Evolutionary conservation across 768 basidiomycete genomes (phyloP).

Genomic region (Russula dissimulans): DNA sequence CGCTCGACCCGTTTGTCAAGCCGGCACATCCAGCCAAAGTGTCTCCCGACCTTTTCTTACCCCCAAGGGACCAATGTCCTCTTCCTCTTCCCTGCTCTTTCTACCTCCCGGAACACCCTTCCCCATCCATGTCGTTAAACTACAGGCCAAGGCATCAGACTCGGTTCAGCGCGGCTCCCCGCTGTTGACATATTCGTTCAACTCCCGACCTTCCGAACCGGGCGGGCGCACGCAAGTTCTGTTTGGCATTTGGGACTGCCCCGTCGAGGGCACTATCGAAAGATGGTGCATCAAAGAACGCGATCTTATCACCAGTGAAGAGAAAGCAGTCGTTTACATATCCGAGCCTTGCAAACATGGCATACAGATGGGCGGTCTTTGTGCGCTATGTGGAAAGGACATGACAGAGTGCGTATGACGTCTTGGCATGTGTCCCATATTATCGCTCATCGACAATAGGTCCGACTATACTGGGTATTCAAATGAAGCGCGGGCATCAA

Average conservation of each 20-base stretch:
- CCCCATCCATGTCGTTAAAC: conserved; percentile 72
- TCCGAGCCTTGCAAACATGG: conserved; percentile 95
- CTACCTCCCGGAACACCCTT: conserved; percentile 75
- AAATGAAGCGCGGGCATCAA: conserved; percentile 76
- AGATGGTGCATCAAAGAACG: conserved; percentile 61
- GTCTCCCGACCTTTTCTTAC: background rate
- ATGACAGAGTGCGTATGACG: conserved; percentile 66
- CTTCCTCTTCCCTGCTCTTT: conserved; percentile 46
- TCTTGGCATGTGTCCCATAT: background rate
- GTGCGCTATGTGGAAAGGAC: conserved; percentile 91
- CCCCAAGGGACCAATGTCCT: conserved; percentile 3
- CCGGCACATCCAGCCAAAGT: background rate
- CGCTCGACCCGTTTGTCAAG: background rate
- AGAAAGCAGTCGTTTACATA: conserved; percentile 52
- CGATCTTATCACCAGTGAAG: conserved; percentile 51
- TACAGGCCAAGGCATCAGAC: conserved; percentile 41
- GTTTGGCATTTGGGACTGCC: conserved; percentile 86
- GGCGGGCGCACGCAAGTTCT: conserved; percentile 51
- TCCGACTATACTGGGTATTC: conserved; percentile 84
- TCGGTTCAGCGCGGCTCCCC: conserved; percentile 61
- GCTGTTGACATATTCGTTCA: conserved; percentile 79
- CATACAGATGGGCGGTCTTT: conserved; percentile 85
- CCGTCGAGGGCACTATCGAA: conserved; percentile 70
- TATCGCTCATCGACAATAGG: conserved; percentile 32
- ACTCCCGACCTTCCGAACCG: conserved; percentile 39